phyloP scores from a whole-genome alignment of 495 filamentous ascomycete genomes.

The Penicillium psychrofluorescens region DNA sequence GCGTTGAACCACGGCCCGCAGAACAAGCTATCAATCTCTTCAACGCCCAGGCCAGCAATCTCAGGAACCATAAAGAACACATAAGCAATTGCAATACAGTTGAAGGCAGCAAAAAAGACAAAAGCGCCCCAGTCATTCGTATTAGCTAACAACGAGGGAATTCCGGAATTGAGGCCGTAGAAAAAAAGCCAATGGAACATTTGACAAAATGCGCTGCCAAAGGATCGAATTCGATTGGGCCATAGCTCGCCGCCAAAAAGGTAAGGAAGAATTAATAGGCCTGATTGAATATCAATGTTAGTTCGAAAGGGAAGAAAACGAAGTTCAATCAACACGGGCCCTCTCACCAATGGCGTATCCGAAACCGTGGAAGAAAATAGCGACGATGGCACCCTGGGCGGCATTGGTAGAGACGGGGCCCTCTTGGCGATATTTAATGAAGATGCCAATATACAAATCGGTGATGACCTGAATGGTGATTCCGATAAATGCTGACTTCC shows the following conservation, averaged over 20 bases:
- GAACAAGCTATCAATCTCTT: constrained; percentile 9
- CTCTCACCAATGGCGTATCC: constrained; percentile 8
- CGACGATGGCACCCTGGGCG: constrained; percentile 3
- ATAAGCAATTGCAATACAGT: constrained; percentile 3
- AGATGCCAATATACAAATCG: constrained; percentile 6
- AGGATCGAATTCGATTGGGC: constrained; percentile 14
- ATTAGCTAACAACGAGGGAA: constrained; percentile 4
- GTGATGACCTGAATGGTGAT: constrained; percentile 8
- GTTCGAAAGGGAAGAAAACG: not conserved
- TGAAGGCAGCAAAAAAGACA: constrained; percentile 10
- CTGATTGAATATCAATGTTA: not conserved
- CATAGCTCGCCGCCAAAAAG: constrained; percentile 14
- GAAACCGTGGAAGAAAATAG: constrained; percentile 9
- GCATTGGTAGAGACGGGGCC: not conserved
- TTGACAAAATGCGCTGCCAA: constrained; percentile 10
- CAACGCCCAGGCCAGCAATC: constrained; percentile 2
- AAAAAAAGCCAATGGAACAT: constrained; percentile 15
- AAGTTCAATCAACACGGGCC: not conserved
- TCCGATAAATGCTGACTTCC: constrained; percentile 6
- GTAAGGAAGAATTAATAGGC: constrained; percentile 11
- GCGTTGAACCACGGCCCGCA: not conserved
- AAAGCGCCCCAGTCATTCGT: constrained; percentile 15
- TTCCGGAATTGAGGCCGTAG: constrained; percentile 6
- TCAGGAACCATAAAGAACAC: constrained; percentile 34
- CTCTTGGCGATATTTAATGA: constrained; percentile 7